Percentiles rank a stretch among this genome's conserved stretches.
phyloP scores from a whole-genome alignment of 148 eudicot species.

The Gaultheria prostrata region DNA sequence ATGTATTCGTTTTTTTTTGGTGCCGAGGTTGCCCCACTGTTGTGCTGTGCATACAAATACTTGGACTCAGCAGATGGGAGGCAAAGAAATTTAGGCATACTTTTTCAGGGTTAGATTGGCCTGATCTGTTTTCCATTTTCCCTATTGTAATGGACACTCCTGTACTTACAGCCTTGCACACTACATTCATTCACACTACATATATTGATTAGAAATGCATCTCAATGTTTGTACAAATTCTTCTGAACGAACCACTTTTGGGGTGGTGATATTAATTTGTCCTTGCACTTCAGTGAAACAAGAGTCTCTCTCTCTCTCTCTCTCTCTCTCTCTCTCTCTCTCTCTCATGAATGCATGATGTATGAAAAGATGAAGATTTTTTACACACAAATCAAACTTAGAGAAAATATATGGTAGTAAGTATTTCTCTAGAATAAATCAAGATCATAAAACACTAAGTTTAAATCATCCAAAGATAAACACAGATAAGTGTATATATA shows the following conservation, averaged over 20 bases:
- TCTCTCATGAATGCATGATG: too few species aligned
- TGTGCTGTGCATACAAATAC: background rate
- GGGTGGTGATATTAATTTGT: background rate
- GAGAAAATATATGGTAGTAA: too few species aligned
- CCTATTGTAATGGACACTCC: background rate
- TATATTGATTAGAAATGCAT: background rate
- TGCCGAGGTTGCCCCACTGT: background rate
- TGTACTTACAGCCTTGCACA: background rate
- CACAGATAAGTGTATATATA: too few species aligned
- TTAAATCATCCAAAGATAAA: too few species aligned
- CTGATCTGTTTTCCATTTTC: background rate
- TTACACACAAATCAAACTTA: too few species aligned
- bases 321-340: background rate
- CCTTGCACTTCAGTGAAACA: background rate
- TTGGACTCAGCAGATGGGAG: background rate
- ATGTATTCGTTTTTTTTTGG: background rate
- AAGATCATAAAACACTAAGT: too few species aligned
- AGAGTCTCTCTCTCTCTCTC: conserved; percentile 6
- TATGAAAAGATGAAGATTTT: too few species aligned
- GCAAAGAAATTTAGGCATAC: background rate
- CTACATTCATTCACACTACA: background rate
- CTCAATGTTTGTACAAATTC: background rate
- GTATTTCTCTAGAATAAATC: too few species aligned
- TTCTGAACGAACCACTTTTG: background rate
- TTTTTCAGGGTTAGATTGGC: background rate